A percentile compares a stretch with the other conserved stretches of the same genome.
These are phyloP conservation scores for Penicillium thymicola DNA, from an alignment of 2,329 filamentous ascomycete genomes.

Conservation along the genomic window DNA sequence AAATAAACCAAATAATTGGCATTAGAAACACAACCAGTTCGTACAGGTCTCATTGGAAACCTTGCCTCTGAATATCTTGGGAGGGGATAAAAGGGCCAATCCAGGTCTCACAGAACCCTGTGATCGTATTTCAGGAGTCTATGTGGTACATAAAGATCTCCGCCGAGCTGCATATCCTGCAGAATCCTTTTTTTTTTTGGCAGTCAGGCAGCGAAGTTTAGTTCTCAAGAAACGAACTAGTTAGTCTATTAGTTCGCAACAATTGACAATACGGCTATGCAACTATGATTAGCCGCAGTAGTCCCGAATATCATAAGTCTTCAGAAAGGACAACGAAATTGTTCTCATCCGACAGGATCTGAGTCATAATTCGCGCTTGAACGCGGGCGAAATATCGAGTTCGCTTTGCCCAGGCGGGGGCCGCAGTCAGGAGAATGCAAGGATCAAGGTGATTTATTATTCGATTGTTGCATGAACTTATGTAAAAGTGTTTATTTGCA, in stretches of 20 bases:
- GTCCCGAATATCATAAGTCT: not conserved
- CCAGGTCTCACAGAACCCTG: not conserved
- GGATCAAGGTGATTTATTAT: not conserved
- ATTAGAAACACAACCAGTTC: constrained; percentile 18
- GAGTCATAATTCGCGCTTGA: constrained; percentile 1
- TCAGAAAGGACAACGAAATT: not conserved
- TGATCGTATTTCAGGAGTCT: not conserved
- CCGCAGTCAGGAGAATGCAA: constrained; percentile 9
- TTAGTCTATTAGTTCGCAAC: not conserved
- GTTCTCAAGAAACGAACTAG: not conserved
- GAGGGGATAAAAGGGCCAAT: constrained; percentile 9
- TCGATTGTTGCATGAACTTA: not conserved
- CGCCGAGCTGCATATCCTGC: constrained; percentile 1
- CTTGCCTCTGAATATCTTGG: constrained; percentile 15
- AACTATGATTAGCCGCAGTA: not conserved
- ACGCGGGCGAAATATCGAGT: not conserved
- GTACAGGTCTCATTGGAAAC: constrained; percentile 25
- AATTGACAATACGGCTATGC: not conserved
- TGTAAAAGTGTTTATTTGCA: not conserved
- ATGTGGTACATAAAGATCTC: constrained; percentile 7
- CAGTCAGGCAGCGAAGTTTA: not conserved
- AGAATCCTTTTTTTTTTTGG: not conserved
- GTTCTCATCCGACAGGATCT: not conserved
- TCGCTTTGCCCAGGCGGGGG: not conserved
- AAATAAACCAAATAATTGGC: constrained; percentile 9